phyloP scores from a whole-genome alignment of 2,329 filamentous ascomycete species.

The Phyllachora maydis region DNA sequence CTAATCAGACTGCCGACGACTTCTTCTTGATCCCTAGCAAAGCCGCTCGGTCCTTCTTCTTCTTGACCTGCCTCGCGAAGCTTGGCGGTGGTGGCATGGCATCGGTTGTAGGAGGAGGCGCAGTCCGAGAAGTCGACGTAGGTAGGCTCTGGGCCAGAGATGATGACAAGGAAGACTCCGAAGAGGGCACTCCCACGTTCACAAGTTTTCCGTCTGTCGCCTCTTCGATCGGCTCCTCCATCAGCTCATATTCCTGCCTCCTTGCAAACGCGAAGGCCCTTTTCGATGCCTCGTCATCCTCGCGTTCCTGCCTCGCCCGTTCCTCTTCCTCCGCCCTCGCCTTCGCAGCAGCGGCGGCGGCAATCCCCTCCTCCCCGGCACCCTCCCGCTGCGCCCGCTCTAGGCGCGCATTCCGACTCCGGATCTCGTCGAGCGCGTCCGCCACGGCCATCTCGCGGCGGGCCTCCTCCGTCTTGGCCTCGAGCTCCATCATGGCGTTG shows the following conservation, averaged over 20 bases:
- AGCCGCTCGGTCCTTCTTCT: constrained; percentile 65
- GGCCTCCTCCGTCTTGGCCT: constrained; percentile 82
- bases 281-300: constrained; percentile 66
- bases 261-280: constrained; percentile 52
- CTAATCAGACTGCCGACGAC: constrained; percentile 27
- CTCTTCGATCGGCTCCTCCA: constrained; percentile 29
- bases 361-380: constrained; percentile 32
- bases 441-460: constrained; percentile 93
- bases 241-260: constrained; percentile 21
- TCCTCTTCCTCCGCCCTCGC: too few relatives aligned
- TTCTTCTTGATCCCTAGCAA: constrained; percentile 80
- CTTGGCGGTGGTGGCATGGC: constrained; percentile 29
- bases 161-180: constrained; percentile 5
- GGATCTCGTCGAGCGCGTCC: constrained; percentile 86
- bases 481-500: constrained; percentile 87
- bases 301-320: constrained; percentile 46
- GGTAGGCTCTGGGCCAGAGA: constrained; percentile 7
- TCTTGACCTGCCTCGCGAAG: constrained; percentile 61
- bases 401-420: constrained; percentile 73
- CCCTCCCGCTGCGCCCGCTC: constrained; percentile 55
- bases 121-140: constrained; percentile 11
- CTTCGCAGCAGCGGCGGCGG: too few relatives aligned
- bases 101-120: constrained; percentile 12
- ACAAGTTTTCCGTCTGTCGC: constrained; percentile 15
- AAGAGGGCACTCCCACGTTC: constrained; percentile 1